Evolutionary conservation across 73 alveolate species (phyloP).

Genomic region (Loxodes magnus): DNA sequence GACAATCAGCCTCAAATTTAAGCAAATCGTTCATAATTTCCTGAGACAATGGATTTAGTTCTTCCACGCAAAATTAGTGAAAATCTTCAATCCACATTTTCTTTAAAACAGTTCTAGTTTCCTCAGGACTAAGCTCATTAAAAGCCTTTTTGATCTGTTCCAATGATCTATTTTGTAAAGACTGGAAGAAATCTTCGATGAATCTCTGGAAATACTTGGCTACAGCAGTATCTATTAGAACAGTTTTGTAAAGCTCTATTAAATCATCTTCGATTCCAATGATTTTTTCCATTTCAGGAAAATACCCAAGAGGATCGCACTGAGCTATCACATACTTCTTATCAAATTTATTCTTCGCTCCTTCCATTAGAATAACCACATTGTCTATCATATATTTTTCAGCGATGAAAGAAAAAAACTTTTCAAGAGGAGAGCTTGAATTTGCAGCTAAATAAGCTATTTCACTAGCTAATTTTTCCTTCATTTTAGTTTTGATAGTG

Average conservation of each 20-base stretch:
- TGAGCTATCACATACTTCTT: slow-evolving; percentile 47
- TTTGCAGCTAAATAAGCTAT: slow-evolving; percentile 80
- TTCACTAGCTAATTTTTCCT: slow-evolving; percentile 94
- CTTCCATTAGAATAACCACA: slow-evolving; percentile 94
- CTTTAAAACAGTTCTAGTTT: slow-evolving; percentile 70
- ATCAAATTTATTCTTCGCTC: slow-evolving; percentile 75
- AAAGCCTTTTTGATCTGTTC: slow-evolving; percentile 26
- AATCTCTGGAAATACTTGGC: slow-evolving; percentile 91
- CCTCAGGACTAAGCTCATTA: slow-evolving; percentile 65
- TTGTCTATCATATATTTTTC: slow-evolving; percentile 86
- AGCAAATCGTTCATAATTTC: slow-evolving; percentile 80
- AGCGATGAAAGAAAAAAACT: slow-evolving; percentile 36
- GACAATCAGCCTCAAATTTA: slow-evolving; percentile 94
- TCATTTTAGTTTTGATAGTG: slow-evolving; percentile 44
- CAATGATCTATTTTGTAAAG: slow-evolving; percentile 38
- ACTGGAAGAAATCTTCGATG: slow-evolving; percentile 78
- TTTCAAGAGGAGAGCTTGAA: slow-evolving; percentile 76
- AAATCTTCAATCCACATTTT: slow-evolving; percentile 96
- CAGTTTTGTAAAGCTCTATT: slow-evolving; percentile 86
- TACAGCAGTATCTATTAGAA: slow-evolving; percentile 94
- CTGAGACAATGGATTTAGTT: slow-evolving; percentile 55
- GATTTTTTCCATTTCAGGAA: slow-evolving; percentile 93
- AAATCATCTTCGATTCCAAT: slow-evolving; percentile 87
- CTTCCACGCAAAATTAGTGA: slow-evolving; percentile 73
- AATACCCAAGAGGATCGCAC: slow-evolving; percentile 95